Conservation (phyloP, 1,284 basidiomycete species). For the Coriolopsis trogii region DNA sequence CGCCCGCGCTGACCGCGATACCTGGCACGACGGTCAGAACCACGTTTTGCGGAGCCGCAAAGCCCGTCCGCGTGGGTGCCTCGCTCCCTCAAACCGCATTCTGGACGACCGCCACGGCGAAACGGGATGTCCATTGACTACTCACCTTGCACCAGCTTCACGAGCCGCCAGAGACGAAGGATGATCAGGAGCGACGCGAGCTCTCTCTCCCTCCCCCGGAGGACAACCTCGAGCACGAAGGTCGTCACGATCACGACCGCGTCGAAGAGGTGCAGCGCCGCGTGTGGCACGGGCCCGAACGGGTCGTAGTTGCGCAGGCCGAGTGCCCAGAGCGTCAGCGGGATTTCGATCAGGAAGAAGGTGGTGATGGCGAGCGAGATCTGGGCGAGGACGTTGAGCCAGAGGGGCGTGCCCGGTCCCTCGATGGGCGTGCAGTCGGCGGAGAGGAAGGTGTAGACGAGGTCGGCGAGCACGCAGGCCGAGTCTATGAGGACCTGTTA, state of each 20-base stretch:
- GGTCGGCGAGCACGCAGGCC: slow-evolving; percentile 66
- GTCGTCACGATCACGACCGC: slow-evolving; percentile 69
- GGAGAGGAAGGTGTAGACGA: slow-evolving; percentile 67
- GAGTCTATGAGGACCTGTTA: slow-evolving; percentile 68
- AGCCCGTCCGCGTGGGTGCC: neutral
- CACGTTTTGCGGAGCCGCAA: neutral
- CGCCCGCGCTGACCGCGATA: slow-evolving; percentile 74
- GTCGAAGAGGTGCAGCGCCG: slow-evolving; percentile 72
- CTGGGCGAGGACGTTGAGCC: slow-evolving; percentile 63
- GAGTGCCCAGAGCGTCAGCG: slow-evolving; percentile 65
- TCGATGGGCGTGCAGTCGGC: slow-evolving; percentile 50
- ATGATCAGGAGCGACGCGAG: slow-evolving; percentile 70
- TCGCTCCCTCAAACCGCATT: neutral
- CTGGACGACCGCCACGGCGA: neutral
- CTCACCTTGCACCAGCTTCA: slow-evolving; percentile 77
- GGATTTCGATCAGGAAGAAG: slow-evolving; percentile 78
- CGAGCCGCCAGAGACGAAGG: slow-evolving; percentile 76
- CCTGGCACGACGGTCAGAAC: slow-evolving; percentile 41
- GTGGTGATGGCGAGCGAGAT: slow-evolving; percentile 70
- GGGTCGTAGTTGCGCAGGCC: slow-evolving; percentile 64
- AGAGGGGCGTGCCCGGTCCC: slow-evolving; percentile 48
- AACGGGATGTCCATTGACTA: neutral
- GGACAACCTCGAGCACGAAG: slow-evolving; percentile 68
- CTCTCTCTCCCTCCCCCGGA: slow-evolving; percentile 69
- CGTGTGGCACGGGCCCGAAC: slow-evolving; percentile 50